Evolutionary conservation across 2,329 filamentous ascomycete species (phyloP), one percentile per base, ranked within the genome.

Genomic region (Pseudogymnoascus sp.): DNA sequence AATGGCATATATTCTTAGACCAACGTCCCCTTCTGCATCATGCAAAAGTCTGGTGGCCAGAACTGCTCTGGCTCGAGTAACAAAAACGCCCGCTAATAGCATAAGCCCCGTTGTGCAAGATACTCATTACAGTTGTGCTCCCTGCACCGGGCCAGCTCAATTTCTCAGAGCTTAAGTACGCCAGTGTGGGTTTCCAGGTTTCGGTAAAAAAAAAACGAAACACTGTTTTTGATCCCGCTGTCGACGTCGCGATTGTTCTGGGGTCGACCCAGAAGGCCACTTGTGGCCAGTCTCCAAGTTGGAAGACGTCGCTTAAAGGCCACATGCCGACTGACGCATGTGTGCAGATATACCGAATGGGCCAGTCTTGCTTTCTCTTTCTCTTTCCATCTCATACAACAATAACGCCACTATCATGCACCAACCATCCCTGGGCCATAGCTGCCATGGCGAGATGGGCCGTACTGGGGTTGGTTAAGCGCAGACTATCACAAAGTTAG

Each of bases 381-480:
- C 22, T 33, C 30, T 54, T 28, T 54, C 47, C 47, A 33, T 30
- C 28, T 20, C 28, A 54, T 54, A 33, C 28, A 54, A 54, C 47
- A 18, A 25, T 5, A 2, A 14, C 18, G 12, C 47, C n/a, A 54
- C n/a, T 12, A 33, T 72, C 67, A 86, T 70, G 79, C 82, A 63
- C 80, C 80, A 62, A 83, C 79, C 78, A 83, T 82, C 60, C 82
- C 82, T 61, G 82, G 78, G 28, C 82, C 81, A 67, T 84, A 85
- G 70, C 77, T 80, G 50, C 66, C 68, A 35, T 72, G 69, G 6
- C 71, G 67, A 39, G 61, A 69, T 66, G 11, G 67, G 50, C 35
- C 64, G 63, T 16, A 62, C 64, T 66, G 67, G 66, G 14, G 20
- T 37, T 58, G 57, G n/a, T 60, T 58, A 57, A 36, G 25, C 43